A percentile compares a stretch with the other conserved stretches of the same genome.
Conservation (phyloP, 1,284 basidiomycete species). For the Trichosporon coremiiforme region DNA sequence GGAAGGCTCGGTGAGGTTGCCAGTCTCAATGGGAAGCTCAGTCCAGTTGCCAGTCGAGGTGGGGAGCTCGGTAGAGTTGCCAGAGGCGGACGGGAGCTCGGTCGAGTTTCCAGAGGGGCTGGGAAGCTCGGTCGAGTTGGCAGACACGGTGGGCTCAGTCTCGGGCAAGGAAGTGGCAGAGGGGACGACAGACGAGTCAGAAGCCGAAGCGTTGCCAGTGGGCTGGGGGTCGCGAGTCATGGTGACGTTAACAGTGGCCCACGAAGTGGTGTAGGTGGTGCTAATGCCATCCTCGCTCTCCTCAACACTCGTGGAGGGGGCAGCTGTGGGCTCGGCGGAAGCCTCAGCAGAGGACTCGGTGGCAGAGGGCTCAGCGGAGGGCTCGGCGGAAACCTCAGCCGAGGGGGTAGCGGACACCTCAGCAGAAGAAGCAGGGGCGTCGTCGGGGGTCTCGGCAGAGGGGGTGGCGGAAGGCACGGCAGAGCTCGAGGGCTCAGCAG, state of each 20-base stretch:
- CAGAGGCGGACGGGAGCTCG: conserved; percentile 20
- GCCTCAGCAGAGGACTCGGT: conserved; percentile 9
- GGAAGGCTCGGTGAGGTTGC: not conserved
- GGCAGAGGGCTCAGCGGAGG: conserved; percentile 14
- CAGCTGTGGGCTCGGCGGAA: conserved; percentile 6
- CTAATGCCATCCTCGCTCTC: conserved; percentile 47
- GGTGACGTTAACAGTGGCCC: conserved; percentile 44
- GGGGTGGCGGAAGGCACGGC: conserved; percentile 23
- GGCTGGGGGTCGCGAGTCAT: conserved; percentile 32
- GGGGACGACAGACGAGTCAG: not conserved
- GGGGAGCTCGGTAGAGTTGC: conserved; percentile 21
- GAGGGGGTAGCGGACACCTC: conserved; percentile 13
- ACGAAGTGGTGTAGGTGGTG: conserved; percentile 43
- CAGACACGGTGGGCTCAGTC: not conserved
- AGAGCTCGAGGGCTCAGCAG: conserved; percentile 20
- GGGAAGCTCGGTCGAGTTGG: not conserved
- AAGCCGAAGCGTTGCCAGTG: conserved; percentile 1
- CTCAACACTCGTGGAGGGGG: conserved; percentile 17
- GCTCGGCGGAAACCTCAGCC: conserved; percentile 9
- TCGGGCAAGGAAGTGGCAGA: conserved; percentile 8
- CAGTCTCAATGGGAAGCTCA: conserved; percentile 16
- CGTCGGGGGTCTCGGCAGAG: conserved; percentile 12
- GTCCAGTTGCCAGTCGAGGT: conserved; percentile 18
- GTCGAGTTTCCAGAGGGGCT: conserved; percentile 20
- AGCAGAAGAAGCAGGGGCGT: not conserved